Percentiles rank a stretch among this genome's conserved stretches.
Evolutionary conservation across 2,329 filamentous ascomycete genomes (phyloP).

Genomic region (Fusarium torulosum): DNA sequence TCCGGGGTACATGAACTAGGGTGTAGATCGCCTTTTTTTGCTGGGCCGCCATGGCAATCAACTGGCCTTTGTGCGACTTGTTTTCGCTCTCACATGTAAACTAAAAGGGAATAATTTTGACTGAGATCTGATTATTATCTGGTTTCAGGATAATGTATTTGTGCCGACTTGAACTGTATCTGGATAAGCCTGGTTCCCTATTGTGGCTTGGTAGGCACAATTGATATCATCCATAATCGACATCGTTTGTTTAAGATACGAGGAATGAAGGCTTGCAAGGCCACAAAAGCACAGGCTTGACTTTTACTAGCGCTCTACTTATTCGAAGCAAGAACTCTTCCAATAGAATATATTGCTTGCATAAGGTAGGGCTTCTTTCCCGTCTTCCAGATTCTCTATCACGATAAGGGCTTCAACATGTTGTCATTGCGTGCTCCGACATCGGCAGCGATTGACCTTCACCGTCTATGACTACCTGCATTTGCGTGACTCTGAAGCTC

Average conservation of each 20-base stretch:
- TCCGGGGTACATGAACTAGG: conserved; percentile 48
- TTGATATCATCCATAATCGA: conserved; percentile 27
- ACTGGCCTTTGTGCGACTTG: conserved; percentile 6
- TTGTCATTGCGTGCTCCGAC: conserved; percentile 10
- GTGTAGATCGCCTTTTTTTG: conserved; percentile 31
- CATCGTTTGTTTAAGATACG: conserved; percentile 11
- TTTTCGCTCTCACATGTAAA: conserved; percentile 1
- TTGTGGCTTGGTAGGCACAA: conserved; percentile 2
- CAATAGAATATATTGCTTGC: neutral
- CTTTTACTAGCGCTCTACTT: neutral
- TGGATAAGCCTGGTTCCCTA: neutral
- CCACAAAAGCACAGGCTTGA: conserved; percentile 10
- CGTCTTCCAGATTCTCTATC: neutral
- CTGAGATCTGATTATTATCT: neutral
- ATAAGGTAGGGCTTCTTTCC: neutral
- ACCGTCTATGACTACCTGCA: neutral
- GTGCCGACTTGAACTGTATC: neutral
- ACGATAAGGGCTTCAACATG: neutral
- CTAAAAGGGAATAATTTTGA: neutral
- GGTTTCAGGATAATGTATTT: neutral
- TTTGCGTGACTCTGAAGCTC: conserved; percentile 2
- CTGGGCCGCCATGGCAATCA: conserved; percentile 12
- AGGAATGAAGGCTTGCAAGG: conserved; percentile 32
- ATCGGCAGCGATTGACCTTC: conserved; percentile 13
- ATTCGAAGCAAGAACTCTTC: neutral